These are phyloP conservation scores for Metarhizium rileyi DNA, from an alignment of 2,329 filamentous ascomycete species.

Conservation along the genomic window DNA sequence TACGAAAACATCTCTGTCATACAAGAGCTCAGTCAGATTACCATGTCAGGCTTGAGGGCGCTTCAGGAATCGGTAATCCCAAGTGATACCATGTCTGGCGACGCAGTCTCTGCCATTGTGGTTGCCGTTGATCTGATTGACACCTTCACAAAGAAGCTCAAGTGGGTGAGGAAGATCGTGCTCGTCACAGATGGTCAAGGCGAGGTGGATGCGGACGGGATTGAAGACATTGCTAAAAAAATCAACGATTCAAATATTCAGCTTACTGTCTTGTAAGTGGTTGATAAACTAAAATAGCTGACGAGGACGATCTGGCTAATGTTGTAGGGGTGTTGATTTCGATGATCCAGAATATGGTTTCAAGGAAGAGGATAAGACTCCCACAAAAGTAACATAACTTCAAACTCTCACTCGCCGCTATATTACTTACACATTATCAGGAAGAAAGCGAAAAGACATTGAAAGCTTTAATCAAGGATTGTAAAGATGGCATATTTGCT, in stretches of 20 bases:
- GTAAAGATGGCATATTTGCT: slow-evolving; percentile 61
- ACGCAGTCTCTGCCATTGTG: slow-evolving; percentile 80
- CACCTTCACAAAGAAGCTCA: slow-evolving; percentile 67
- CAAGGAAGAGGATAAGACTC: slow-evolving; percentile 80
- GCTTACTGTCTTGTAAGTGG: slow-evolving; percentile 63
- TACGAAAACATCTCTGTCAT: slow-evolving; percentile 78
- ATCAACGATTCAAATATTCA: slow-evolving; percentile 70
- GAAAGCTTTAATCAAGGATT: slow-evolving; percentile 54
- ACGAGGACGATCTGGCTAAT: background rate
- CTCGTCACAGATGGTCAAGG: slow-evolving; percentile 77
- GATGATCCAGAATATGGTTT: slow-evolving; percentile 83
- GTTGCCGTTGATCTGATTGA: slow-evolving; percentile 81
- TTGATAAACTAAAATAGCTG: background rate
- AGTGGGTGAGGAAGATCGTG: slow-evolving; percentile 72
- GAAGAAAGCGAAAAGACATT: slow-evolving; percentile 62
- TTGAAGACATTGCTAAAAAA: slow-evolving; percentile 60
- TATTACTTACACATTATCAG: slow-evolving; percentile 11
- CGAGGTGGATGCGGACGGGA: slow-evolving; percentile 59
- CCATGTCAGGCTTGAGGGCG: slow-evolving; percentile 57
- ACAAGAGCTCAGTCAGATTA: slow-evolving; percentile 52
- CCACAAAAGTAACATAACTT: slow-evolving; percentile 47
- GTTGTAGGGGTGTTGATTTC: slow-evolving; percentile 73
- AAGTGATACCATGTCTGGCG: slow-evolving; percentile 60
- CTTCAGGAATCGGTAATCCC: slow-evolving; percentile 56
- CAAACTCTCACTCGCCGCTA: no score